phyloP scores from a whole-genome alignment of 805 yeast species.

The Yarrowia sp. region DNA sequence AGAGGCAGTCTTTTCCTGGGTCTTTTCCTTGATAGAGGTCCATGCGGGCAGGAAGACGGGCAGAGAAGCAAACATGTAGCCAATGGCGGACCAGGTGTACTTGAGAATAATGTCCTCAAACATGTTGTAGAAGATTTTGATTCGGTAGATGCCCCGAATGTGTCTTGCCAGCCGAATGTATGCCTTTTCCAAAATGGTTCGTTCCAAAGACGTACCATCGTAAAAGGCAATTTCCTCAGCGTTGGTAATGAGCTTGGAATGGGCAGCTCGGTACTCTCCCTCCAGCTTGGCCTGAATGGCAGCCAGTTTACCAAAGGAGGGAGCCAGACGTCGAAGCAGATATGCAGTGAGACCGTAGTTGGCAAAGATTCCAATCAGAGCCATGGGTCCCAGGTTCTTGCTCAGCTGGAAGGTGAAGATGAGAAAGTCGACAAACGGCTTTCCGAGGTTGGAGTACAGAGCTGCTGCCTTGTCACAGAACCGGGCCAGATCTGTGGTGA shows the following conservation, averaged over 20 bases:
- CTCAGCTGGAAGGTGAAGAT: conserved; percentile 80
- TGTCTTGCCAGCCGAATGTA: conserved; percentile 58
- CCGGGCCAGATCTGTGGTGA: conserved; percentile 77
- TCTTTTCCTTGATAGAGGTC: conserved; percentile 34
- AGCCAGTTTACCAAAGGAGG: conserved; percentile 77
- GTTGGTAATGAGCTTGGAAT: conserved; percentile 77
- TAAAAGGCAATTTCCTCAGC: conserved; percentile 94
- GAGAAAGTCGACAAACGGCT: conserved; percentile 81
- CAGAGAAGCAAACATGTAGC: conserved; percentile 84
- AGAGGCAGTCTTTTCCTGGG: conserved; percentile 33
- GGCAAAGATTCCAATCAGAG: conserved; percentile 73
- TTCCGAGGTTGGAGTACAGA: conserved; percentile 82
- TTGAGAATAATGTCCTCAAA: conserved; percentile 83
- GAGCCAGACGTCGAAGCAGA: conserved; percentile 67
- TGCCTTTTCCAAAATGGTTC: conserved; percentile 55
- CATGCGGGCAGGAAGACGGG: conserved; percentile 70
- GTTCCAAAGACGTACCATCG: conserved; percentile 81
- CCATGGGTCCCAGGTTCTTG: conserved; percentile 82
- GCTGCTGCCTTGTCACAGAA: conserved; percentile 80
- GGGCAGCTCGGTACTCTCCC: conserved; percentile 85
- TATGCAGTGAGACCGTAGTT: conserved; percentile 80
- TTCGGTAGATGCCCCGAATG: conserved; percentile 51
- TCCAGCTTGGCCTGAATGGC: conserved; percentile 73
- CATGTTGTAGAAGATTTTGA: conserved; percentile 64
- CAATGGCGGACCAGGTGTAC: conserved; percentile 92